Conservation (phyloP, 2,329 filamentous ascomycete genomes). For the Fusarium sp. region DNA sequence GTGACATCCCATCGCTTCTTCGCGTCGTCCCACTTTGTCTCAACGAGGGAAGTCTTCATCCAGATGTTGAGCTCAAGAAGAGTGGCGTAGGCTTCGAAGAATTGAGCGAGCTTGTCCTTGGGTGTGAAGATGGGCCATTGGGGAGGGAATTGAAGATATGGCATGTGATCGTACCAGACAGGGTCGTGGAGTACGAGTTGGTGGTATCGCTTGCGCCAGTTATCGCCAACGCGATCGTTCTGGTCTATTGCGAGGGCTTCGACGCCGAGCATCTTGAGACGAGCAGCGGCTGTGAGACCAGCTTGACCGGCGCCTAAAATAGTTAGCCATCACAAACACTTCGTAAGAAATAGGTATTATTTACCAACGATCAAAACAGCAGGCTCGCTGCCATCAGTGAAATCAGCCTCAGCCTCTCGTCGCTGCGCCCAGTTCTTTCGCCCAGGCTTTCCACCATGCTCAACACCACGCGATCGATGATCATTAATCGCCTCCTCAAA, state of each 20-base stretch:
- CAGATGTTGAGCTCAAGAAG: constrained; percentile 76
- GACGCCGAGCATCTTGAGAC: constrained; percentile 68
- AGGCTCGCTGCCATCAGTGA: constrained; percentile 60
- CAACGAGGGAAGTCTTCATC: constrained; percentile 62
- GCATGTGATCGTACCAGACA: constrained; percentile 69
- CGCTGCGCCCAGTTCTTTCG: constrained; percentile 70
- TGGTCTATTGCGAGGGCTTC: constrained; percentile 67
- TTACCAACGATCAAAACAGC: constrained; percentile 70
- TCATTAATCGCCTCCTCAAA: constrained; percentile 60
- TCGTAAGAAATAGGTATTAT: background rate
- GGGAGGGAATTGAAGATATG: constrained; percentile 71
- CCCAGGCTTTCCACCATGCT: constrained; percentile 62
- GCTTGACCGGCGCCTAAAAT: constrained; percentile 66
- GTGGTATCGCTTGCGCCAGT: constrained; percentile 71
- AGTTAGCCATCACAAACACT: background rate
- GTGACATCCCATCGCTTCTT: constrained; percentile 65
- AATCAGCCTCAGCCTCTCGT: constrained; percentile 59
- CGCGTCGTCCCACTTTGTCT: constrained; percentile 61
- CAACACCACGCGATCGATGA: constrained; percentile 64
- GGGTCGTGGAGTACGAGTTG: constrained; percentile 76
- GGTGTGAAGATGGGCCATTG: constrained; percentile 77
- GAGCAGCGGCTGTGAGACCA: constrained; percentile 66
- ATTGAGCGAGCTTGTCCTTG: constrained; percentile 77
- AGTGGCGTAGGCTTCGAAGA: constrained; percentile 72
- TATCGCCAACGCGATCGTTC: constrained; percentile 69